Base-by-base conservation (phyloP, 257 asterid species). In the Anisodus acutangulus region DNA sequence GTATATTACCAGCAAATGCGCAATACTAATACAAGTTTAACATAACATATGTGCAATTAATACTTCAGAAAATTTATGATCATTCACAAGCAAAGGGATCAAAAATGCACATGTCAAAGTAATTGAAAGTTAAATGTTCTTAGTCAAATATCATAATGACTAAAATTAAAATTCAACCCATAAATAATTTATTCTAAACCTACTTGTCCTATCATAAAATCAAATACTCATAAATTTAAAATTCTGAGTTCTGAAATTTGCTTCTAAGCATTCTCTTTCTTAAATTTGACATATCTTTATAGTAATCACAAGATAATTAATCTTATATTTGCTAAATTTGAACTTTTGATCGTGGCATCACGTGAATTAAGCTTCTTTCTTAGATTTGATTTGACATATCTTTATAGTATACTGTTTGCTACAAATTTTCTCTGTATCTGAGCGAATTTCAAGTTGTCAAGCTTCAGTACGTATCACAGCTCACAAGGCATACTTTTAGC, bases 401-500 rank as follows among this genome's bases (percentile, higher is more conserved):
- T 31, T 31, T 31, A 31, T 31, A 49, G 8, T 49, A 47, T 49
- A 49, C 19, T 74, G 2, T 22, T 49, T 4, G 4, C 5, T 22
- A 74, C 41, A 22, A 3, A 6, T 11, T 76, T 51, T 76, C 19
- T 51, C 13, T 59, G 31, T 59, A 62, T 62, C 13, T 19, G 1
- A 71, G 11, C 74, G 2, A 66, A 31, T 66, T 12, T 66, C n/a
- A 66, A 12, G 47, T 69, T 59, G 64, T 59, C 26, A 59, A 15
- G 53, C 58, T n/a, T 67, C 41, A 6, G 81, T 12, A 26, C 62
- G 47, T 76, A 53, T 53, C 49, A 76, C 81, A 76, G 49, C 81
- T 76, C 81, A 53, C 15, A 26, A 53, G 81, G 47, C 49, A 53
- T 76, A 76, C 81, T 53, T 76, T 76, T 76, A 76, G 81, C 81